Percentiles rank a stretch among this genome's conserved stretches.
Evolutionary conservation across 495 filamentous ascomycete genomes (phyloP).

Genomic region (Usnea hakonensis): DNA sequence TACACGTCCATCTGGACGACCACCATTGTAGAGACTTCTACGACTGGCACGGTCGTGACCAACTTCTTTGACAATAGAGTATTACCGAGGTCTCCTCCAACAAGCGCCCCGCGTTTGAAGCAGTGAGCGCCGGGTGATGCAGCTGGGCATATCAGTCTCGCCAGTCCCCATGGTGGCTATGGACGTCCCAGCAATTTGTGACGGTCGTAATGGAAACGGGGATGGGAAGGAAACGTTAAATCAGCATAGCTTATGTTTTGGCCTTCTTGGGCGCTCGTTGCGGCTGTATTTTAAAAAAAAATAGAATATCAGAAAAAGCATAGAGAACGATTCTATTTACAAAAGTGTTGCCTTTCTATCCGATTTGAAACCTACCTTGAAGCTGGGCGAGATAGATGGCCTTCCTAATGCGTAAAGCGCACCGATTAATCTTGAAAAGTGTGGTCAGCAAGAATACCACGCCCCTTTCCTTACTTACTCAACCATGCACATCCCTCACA

Average conservation of each 20-base stretch:
- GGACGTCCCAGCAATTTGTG: neutral
- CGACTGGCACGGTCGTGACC: neutral
- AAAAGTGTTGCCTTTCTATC: no score
- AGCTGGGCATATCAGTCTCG: neutral
- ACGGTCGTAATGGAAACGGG: neutral
- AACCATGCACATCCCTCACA: no score
- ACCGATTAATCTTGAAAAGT: no score
- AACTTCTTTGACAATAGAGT: neutral
- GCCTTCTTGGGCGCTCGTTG: neutral
- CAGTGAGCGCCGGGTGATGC: neutral
- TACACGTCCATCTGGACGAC: neutral
- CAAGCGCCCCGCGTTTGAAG: neutral
- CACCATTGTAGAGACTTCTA: neutral
- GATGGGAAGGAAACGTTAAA: neutral
- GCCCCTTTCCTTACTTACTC: no score
- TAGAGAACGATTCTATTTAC: no score
- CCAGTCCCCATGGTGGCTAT: neutral
- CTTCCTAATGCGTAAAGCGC: no score
- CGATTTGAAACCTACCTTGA: no score
- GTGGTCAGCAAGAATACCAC: no score
- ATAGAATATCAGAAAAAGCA: no score
- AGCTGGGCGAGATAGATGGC: no score
- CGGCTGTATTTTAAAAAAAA: no score
- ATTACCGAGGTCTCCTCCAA: neutral
- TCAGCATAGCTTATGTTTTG: neutral